A percentile compares a stretch with the other conserved stretches of the same genome.
Conservation (phyloP, 2,329 filamentous ascomycete genomes). For the Canariomyces notabilis region DNA sequence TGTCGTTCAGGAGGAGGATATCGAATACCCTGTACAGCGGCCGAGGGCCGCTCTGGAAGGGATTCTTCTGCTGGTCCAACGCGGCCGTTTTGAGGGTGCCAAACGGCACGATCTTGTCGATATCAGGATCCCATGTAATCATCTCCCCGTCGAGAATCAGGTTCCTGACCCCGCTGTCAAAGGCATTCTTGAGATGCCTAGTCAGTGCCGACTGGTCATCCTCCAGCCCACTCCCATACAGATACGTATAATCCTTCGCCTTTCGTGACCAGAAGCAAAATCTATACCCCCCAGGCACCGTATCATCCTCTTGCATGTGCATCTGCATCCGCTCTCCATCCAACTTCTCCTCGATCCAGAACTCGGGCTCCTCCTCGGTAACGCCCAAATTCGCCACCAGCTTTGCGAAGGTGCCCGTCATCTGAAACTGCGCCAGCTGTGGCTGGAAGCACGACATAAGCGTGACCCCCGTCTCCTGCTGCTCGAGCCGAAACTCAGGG, state of each 20-base stretch:
- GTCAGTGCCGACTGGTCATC: constrained; percentile 76
- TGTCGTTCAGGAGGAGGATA: constrained; percentile 81
- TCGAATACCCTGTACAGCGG: constrained; percentile 87
- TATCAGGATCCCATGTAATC: constrained; percentile 92
- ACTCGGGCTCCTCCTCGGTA: constrained; percentile 66
- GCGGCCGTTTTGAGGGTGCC: constrained; percentile 92
- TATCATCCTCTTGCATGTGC: constrained; percentile 74
- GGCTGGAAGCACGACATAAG: constrained; percentile 97
- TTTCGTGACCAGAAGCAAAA: constrained; percentile 95
- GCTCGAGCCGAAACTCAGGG: constrained; percentile 64
- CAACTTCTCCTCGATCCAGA: constrained; percentile 97
- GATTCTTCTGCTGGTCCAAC: constrained; percentile 70
- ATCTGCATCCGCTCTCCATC: constrained; percentile 97
- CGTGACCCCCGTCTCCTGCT: constrained; percentile 67
- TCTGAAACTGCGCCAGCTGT: constrained; percentile 88
- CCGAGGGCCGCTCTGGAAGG: constrained; percentile 59
- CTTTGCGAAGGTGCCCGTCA: constrained; percentile 68
- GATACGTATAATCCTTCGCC: constrained; percentile 91
- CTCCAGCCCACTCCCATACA: constrained; percentile 75
- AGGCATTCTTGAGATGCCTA: constrained; percentile 71
- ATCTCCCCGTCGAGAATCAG: constrained; percentile 96
- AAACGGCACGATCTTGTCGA: constrained; percentile 81
- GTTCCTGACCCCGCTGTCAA: constrained; percentile 71
- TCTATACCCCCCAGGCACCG: constrained; percentile 60
- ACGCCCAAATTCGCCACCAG: constrained; percentile 66